Percentiles rank a stretch among this genome's conserved stretches.
Evolutionary conservation across 768 basidiomycete species (phyloP).

Genomic region (Amanita exitialis): DNA sequence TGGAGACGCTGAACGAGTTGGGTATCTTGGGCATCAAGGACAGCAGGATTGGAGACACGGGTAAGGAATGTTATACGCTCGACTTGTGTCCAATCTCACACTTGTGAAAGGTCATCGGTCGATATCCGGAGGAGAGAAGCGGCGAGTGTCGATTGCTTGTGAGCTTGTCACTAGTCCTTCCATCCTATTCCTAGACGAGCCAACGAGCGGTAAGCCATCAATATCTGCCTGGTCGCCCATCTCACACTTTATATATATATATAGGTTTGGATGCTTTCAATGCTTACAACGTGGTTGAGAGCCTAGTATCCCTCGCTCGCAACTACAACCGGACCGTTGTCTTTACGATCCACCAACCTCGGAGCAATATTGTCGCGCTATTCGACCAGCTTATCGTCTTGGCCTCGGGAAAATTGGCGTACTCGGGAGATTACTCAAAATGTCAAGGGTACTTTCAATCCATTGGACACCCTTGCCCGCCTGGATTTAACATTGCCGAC

Average conservation of each 20-base stretch:
- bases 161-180: conserved; percentile 97
- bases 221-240: neutral
- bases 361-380: conserved; percentile 92
- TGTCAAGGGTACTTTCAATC: conserved; percentile 76
- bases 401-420: conserved; percentile 75
- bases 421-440: conserved; percentile 66
- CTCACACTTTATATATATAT: neutral
- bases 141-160: conserved; percentile 94
- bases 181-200: conserved; percentile 94
- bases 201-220: conserved; percentile 70
- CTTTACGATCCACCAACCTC: conserved; percentile 97
- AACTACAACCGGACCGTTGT: conserved; percentile 92
- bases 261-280: conserved; percentile 93
- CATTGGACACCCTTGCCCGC: conserved; percentile 78
- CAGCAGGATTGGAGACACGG: conserved; percentile 80
- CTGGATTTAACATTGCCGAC: conserved; percentile 96
- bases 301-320: conserved; percentile 73
- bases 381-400: conserved; percentile 90
- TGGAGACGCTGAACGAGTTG: conserved; percentile 94
- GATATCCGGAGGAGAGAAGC: conserved; percentile 96
- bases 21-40: conserved; percentile 90
- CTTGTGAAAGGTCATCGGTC: conserved; percentile 59
- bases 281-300: conserved; percentile 89
- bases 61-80: conserved; percentile 27
- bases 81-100: neutral